Conservation (phyloP, 352 stramenopile species). For the Globisporangium radiosum region DNA sequence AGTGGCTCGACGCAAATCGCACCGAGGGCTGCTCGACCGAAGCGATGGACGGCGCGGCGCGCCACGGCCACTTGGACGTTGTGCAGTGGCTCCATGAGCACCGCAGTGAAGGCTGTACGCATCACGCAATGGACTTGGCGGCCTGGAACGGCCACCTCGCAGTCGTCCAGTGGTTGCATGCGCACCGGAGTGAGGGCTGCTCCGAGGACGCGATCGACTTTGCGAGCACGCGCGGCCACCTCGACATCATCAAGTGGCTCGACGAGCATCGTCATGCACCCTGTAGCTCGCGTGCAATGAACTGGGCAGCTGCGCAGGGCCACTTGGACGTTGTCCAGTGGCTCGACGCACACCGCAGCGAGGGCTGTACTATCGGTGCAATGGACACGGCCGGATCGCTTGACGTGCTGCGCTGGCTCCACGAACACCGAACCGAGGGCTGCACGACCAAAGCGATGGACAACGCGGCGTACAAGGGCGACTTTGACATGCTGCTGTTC, state of each 20-base stretch:
- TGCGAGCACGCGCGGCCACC: constrained; percentile 12
- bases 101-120: constrained; percentile 23
- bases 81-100: constrained; percentile 35
- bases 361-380: constrained; percentile 14
- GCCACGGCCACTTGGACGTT: constrained; percentile 9
- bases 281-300: constrained; percentile 18
- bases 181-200: constrained; percentile 47
- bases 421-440: constrained; percentile 13
- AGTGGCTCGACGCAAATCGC: constrained; percentile 14
- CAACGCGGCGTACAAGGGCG: constrained; percentile 16
- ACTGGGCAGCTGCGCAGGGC: constrained; percentile 13
- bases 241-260: constrained; percentile 13
- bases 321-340: constrained; percentile 20
- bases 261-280: constrained; percentile 13
- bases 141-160: constrained; percentile 33
- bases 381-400: constrained; percentile 17
- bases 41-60: constrained; percentile 11
- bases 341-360: constrained; percentile 15
- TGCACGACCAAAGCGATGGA: constrained; percentile 22
- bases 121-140: constrained; percentile 6
- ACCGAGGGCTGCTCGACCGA: constrained; percentile 5
- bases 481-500: constrained; percentile 20
- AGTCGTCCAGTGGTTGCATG: constrained; percentile 56
- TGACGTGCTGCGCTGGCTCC: constrained; percentile 12
- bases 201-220: constrained; percentile 54